Base-by-base conservation (phyloP, 495 filamentous ascomycete genomes). In the Penicillium diatomitis region DNA sequence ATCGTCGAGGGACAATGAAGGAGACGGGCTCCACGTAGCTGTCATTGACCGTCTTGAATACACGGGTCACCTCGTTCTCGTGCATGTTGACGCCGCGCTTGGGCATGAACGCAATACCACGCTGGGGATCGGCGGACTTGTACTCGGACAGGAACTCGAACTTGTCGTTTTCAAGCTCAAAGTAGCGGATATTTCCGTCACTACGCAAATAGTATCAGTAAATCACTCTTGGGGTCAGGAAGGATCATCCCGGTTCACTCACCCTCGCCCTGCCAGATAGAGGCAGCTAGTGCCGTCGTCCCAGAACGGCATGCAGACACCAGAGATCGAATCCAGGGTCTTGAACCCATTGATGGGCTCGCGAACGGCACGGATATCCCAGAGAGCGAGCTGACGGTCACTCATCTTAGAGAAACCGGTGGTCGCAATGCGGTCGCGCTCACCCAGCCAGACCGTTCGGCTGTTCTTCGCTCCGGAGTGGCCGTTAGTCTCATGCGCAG, bases 271-370 rank as follows among this genome's bases (percentile, higher is more conserved):
- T 47, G 94, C 92, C 51, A 97, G 73, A 66, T 96, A 98, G 57
- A 98, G 71, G 52, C 87, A 90, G 65, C 88, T 87, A 6, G 87
- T 95, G 34, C 88, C 86, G 44, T 97, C 94, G 64, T 98, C 92
- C 92, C 92, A 98, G 80, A 98, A 98, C 5, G 92, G 92, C 88
- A 98, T 97, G 75, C 88, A 95, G 40, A 98, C 89, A 58, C 94
- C 94, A 11, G 91, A 96, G 53, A 95, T 95, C 29, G 88, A 88
- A 65, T 97, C 94, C 41, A 98, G 73, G 40, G 81, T 83, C 59
- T 80, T 80, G 68, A 95, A 96, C 4, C 88, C 90, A 32, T 86
- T 89, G 57, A 96, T 82, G 11, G 92, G 92, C 53, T 90, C 84
- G 12, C 67, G 69, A 32, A 83, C 83, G 39, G 81, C 79, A 50